Base-by-base conservation (phyloP, 2,329 filamentous ascomycete species). In the Aspergillus pseudoterreus region DNA sequence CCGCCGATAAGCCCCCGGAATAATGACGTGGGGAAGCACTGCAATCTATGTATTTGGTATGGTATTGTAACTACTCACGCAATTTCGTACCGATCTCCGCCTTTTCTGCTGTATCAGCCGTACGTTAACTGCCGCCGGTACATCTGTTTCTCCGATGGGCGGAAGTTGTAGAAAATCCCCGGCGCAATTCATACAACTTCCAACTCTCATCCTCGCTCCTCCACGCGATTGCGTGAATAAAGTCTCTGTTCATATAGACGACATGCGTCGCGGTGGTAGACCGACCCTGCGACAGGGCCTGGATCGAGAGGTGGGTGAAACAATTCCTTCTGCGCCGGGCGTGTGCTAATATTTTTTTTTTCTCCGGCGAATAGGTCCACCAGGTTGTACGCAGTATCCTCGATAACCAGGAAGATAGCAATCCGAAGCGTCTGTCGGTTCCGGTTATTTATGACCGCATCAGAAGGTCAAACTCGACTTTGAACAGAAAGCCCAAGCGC, bases 401-500 rank as follows among this genome's bases (percentile, higher is more conserved):
- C 49, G 86, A 90, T 53, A 82, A 86, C 47, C 81, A 79, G 57
- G 70, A 72, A n/a, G 78, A 78, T 44, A 76, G 75, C 50, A 69
- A 68, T 15, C 65, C 66, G 15, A 72, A 77, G 6, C 78, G 75
- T 48, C 73, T 88, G 6, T 84, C 82, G 1, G 75, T 86, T 3
- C 71, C 79, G 2, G 71, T 75, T 2, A 81, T 95, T 1, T 96
- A 94, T 67, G 86, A 91, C 36, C 83, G 82, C 52, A 90, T 97
- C 55, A 89, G 91, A 61, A 75, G 78, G 46, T 96, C 91, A 12
- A 96, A 96, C 68, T 95, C 91, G 0, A 91, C 87, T 48, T 73
- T 97, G 19, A 90, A 88, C 56, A 80, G 94, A 19, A 84, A 88
- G 59, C 90, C 90, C 36, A 95, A 94, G 70, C 86, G 85, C 54